Base-by-base conservation (phyloP, 1,284 basidiomycete species). In the Volvariella volvacea region DNA sequence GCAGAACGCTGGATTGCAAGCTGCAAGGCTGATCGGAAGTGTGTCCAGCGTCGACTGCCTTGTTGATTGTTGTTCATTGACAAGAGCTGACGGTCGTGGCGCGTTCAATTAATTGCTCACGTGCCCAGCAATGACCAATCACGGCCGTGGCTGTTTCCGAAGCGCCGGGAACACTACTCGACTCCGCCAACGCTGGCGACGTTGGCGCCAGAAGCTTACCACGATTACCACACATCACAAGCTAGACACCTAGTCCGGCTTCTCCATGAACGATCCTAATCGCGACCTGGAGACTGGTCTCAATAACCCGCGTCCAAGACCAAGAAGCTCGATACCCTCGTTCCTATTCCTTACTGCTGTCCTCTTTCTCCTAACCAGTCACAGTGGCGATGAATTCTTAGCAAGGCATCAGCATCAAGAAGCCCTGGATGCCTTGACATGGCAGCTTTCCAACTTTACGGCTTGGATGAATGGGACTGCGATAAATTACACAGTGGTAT, bases 301-400 rank as follows among this genome's bases (percentile, higher is more conserved):
- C 40, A 54, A 52, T 48, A 52, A 53, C n/a, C 54, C 56, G 37
- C 34, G 55, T 6, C 66, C 64, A 39, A 67, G 69, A 20, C 67
- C 63, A 36, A 69, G 79, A 2, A 74, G 73, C 60, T 78, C 80
- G 4, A 64, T 88, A 39, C 75, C 84, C 1, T 81, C 81, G n/a
- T 76, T 89, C 53, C 66, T 88, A 25, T 79, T 89, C 65, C 68
- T 88, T 48, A 76, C 71, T 51, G 74, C 88, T 50, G 68, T 88
- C 58, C 68, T 89, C 22, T 88, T 83, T 61, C 73, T 89, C 71
- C 74, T 89, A 58, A 83, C 80, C 28, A 83, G 78, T 53, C 78
- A 80, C 50, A 78, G 70, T 48, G 68, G 73, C 9, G 83, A 86
- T 50, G 83, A 83, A 56, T 70, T 77, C 47, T 61, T 77, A 1